Base-by-base conservation (phyloP, 257 asterid genomes). In the Jacaranda mimosifolia region DNA sequence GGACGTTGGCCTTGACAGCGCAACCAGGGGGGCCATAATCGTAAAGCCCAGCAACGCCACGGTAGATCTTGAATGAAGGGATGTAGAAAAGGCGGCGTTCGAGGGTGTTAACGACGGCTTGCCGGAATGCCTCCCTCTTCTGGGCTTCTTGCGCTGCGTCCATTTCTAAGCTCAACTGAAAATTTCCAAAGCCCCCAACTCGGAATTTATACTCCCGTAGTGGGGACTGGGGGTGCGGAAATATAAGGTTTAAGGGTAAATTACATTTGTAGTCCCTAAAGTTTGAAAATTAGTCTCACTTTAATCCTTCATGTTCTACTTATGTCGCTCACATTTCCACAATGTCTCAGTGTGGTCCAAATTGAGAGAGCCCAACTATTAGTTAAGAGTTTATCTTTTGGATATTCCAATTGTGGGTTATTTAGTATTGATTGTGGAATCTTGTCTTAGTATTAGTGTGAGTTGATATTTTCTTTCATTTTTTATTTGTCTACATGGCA, bases 21-120 rank as follows among this genome's bases (percentile, higher is more conserved):
- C 94, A 90, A 26, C 97, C 98, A 12, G 98, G 98, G 1, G 98
- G 98, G 3, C 97, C 98, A 59, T 89, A 94, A 72, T 94, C 98
- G 63, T 89, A 92, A 9, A 92, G 86, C 0, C 97, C 98, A 15
- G 98, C 97, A 11, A 94, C 97, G 7, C 98, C 97, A 4, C 98
- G 75, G 82, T 94, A 94, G 82, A 92, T 94, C 75, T 86, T 92
- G 83, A 94, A 94, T 1, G 97, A 89, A 9, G 98, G 97, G 45
- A 85, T 89, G 82, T 83, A 94, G 57, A 94, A 94, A 3, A 89
- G 67, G 13, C 97, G 95, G 74, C 96, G 95, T 5, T 90, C 97
- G 14, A 94, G 98, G 4, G 97, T 86, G 81, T 91, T 91, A 17
- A 79, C 87, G 67, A 88, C 92, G 59, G 90, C 80, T 46, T 88